Base-by-base conservation (phyloP, 106 monocot genomes). In the Cymbidium sinense region DNA sequence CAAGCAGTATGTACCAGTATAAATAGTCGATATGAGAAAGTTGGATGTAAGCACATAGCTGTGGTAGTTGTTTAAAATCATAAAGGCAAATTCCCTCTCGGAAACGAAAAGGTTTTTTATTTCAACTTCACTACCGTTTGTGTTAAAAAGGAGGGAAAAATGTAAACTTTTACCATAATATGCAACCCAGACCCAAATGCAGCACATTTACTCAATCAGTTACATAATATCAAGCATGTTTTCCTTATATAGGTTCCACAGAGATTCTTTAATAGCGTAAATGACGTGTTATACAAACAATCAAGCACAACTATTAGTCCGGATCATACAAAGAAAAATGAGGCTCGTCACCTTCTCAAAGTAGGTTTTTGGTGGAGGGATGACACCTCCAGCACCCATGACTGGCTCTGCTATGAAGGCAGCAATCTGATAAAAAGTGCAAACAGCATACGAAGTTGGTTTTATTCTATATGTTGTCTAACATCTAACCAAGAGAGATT, bases 371-470 rank as follows among this genome's bases (percentile, higher is more conserved):
- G 98, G 98, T 31, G 98, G 98, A 86, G 88, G 92, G 72, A 99
- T 94, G 65, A 94, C 98, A 77, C 98, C 98, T 67, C 98, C 98
- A 78, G 98, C 98, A 74, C 94, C 98, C 90, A 99, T 94, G 41
- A 99, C 92, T 73, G 98, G 94, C 72, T 99, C 98, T 77, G 98
- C 98, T 77, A 99, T 99, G 77, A 99, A 99, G 75, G 98, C 98
- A 37, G 98, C 98, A 92, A 99, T 99, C 98, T 99, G 84, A 44
- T 30, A 15, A 36, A 71, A 34, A 71, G 36, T 43, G 28, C 67
- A 33, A 30, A 44, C 23, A 43, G 12, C 44, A 27, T 15, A 27
- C 4, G 2, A 4, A 71, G 12, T 71, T 71, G 28, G 74, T 44
- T 36, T 64, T 1, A 43, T 20, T 7, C 47, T 73, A 36, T 35